phyloP scores from a whole-genome alignment of 140 eudicot genomes.

The Anethum foeniculum region DNA sequence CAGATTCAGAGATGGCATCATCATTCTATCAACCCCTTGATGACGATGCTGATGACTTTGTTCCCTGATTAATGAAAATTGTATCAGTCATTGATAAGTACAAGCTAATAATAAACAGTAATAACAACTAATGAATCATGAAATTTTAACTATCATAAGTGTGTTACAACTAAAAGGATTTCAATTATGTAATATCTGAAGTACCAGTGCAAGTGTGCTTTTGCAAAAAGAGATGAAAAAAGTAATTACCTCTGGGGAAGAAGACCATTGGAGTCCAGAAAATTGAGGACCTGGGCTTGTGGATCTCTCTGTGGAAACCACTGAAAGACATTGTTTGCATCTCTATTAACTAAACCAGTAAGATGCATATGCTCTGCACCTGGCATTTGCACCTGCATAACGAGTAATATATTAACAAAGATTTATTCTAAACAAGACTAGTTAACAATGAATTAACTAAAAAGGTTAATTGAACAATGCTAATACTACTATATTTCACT shows the following conservation, averaged over 20 bases:
- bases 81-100: neutral
- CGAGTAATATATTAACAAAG: neutral
- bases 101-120: neutral
- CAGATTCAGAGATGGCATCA: conserved; percentile 14
- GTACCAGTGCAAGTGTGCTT: too few species aligned
- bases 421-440: neutral
- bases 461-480: neutral
- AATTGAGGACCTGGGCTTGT: conserved; percentile 54
- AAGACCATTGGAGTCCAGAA: conserved; percentile 50
- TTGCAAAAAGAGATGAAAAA: neutral
- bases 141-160: too few species aligned
- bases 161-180: too few species aligned
- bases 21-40: neutral
- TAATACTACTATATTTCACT: neutral
- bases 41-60: neutral
- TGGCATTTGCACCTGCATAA: conserved; percentile 26
- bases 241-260: neutral
- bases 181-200: too few species aligned
- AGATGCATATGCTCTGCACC: conserved; percentile 22
- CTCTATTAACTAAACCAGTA: conserved; percentile 30
- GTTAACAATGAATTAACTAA: too few species aligned
- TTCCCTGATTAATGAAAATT: neutral
- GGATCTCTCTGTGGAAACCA: conserved; percentile 80
- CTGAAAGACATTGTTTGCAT: conserved; percentile 33
- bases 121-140: neutral